These are phyloP conservation scores for Lyophyllum atratum DNA, from an alignment of 768 basidiomycete species.

Conservation along the genomic window DNA sequence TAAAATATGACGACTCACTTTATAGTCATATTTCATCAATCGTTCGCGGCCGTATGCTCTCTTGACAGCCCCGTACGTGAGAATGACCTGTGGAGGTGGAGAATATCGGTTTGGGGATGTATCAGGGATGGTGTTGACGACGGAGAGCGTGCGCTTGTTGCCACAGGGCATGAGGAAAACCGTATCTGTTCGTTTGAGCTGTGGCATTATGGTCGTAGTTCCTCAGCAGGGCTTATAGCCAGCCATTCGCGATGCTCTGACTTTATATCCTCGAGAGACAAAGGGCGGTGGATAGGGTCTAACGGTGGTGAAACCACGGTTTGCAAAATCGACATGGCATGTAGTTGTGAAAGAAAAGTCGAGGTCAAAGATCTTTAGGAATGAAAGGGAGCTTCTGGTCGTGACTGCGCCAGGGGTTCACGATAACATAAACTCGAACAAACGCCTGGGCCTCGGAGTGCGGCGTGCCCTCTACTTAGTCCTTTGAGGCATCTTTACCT, in stretches of 20 bases:
- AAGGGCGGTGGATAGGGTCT: neutral
- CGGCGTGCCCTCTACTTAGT: too few relatives aligned
- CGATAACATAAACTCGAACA: too few relatives aligned
- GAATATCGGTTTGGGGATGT: neutral
- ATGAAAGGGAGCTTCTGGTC: neutral
- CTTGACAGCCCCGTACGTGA: conserved; percentile 2
- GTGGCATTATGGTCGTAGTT: neutral
- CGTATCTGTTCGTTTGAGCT: conserved; percentile 1
- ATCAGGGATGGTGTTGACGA: neutral
- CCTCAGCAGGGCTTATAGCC: neutral
- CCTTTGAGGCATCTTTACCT: too few relatives aligned
- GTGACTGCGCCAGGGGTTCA: too few relatives aligned
- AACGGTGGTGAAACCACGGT: neutral
- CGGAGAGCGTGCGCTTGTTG: neutral
- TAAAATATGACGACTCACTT: neutral
- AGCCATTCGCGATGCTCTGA: neutral
- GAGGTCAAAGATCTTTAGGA: neutral
- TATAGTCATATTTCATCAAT: neutral
- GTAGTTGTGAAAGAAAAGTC: too few relatives aligned
- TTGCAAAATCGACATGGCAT: too few relatives aligned
- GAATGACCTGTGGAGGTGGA: conserved; percentile 1
- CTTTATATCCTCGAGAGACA: neutral
- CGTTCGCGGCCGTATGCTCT: conserved; percentile 8
- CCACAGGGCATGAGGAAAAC: neutral
- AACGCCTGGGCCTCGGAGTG: too few relatives aligned